Base-by-base conservation (phyloP, 2,329 filamentous ascomycete genomes). In the Ilyonectria sp. region DNA sequence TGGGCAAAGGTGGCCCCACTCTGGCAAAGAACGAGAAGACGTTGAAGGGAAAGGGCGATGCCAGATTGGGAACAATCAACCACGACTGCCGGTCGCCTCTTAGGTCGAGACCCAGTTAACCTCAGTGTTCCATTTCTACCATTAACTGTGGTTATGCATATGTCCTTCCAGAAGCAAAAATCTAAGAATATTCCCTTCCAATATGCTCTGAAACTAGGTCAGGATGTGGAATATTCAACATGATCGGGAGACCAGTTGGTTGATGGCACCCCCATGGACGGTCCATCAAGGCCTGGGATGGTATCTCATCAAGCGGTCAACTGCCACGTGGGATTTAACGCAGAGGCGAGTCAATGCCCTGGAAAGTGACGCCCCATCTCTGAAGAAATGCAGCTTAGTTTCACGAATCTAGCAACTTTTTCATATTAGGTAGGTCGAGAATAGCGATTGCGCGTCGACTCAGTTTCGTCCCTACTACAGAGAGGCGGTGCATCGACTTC, bases 401-500 rank as follows among this genome's bases (percentile, higher is more conserved):
- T 10, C 11, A 47, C 11, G 9, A 11, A 3, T 46, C n/a, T 3
- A 49, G 11, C 21, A 49, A 6, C 9, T 29, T 29, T 6, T 13
- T 11, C 6, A n/a, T 23, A 13, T 6, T 10, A 21, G 13, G 29
- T 31, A 31, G 37, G 9, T 26, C 26, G 7, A 49, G 21, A 49
- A 23, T 11, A 8, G 7, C 46, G 43, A 55, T 35, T 55, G 50
- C 50, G 47, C 47, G 47, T 54, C 61, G 35, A 46, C 43, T 26
- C 23, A 15, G 26, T 44, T 46, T 53, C n/a, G 9, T 46, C 6
- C 40, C 26, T n/a, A 6, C 35, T 43, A 23, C 35, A 46, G 21
- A 58, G 15, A 15, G 13, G 35, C 19, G 17, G 29, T 35, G 13
- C 35, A 6, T 33, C 35, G 21, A 44, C 37, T 53, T 26, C 21